Evolutionary conservation across 768 basidiomycete species (phyloP).

Genomic region (Phylloporus arenicola): DNA sequence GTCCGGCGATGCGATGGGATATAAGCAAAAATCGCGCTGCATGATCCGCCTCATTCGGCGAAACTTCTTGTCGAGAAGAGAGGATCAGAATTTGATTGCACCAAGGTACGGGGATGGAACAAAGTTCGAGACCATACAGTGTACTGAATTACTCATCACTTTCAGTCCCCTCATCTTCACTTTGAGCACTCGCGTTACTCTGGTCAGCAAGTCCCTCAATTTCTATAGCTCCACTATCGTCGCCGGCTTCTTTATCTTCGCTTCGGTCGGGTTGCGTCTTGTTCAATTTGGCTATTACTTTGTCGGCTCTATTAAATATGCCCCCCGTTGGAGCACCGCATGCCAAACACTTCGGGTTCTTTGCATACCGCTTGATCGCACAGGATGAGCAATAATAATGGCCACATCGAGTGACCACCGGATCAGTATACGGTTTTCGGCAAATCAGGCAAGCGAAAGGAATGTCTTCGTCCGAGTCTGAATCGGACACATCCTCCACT

Average conservation of each 20-base stretch:
- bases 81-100: slow-evolving; percentile 17
- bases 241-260: slow-evolving; percentile 41
- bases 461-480: slow-evolving; percentile 79
- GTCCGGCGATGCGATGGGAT: slow-evolving; percentile 4
- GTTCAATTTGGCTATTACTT: slow-evolving; percentile 83
- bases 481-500: slow-evolving; percentile 50
- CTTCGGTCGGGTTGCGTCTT: slow-evolving; percentile 57
- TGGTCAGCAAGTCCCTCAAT: slow-evolving; percentile 53
- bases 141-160: slow-evolving; percentile 24
- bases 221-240: slow-evolving; percentile 40
- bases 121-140: slow-evolving; percentile 29
- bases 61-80: slow-evolving; percentile 18
- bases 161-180: slow-evolving; percentile 25
- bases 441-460: slow-evolving; percentile 99
- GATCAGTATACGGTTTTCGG: slow-evolving; percentile 90
- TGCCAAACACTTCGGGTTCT: slow-evolving; percentile 92
- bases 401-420: slow-evolving; percentile 91
- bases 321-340: slow-evolving; percentile 92
- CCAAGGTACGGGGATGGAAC: slow-evolving; percentile 28
- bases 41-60: slow-evolving; percentile 15
- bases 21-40: slow-evolving; percentile 1
- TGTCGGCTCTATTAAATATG: slow-evolving; percentile 94
- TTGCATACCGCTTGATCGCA: slow-evolving; percentile 90
- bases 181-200: slow-evolving; percentile 23
- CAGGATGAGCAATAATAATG: slow-evolving; percentile 96